Evolutionary conservation across 2,329 filamentous ascomycete species (phyloP).

Genomic region (Pestalotiopsis sp.): DNA sequence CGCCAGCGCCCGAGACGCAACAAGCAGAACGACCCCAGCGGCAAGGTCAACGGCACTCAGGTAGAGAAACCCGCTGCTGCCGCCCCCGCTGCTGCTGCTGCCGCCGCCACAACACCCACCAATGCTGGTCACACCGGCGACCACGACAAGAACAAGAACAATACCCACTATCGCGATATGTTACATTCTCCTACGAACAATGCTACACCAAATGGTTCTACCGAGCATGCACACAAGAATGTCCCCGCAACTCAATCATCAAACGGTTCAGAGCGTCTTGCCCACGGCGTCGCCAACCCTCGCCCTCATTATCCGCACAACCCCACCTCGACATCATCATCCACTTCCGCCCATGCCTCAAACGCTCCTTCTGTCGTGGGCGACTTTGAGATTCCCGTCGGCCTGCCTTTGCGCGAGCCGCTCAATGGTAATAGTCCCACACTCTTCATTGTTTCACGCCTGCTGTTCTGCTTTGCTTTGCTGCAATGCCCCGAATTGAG

Average conservation of each 20-base stretch:
- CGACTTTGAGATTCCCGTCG: neutral
- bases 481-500: neutral
- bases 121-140: neutral
- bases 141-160: neutral
- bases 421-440: neutral
- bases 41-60: constrained; percentile 26
- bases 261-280: neutral
- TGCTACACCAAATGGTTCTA: neutral
- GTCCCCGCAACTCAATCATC: neutral
- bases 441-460: neutral
- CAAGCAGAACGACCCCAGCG: constrained; percentile 18
- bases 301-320: constrained; percentile 12
- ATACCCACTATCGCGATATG: constrained; percentile 13
- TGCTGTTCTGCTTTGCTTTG: neutral
- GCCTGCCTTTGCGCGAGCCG: neutral
- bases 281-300: constrained; percentile 11
- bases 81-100: constrained; percentile 13
- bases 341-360: neutral
- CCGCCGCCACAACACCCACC: constrained; percentile 13
- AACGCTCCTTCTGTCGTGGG: constrained; percentile 8
- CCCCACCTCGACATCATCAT: neutral
- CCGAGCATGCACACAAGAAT: neutral
- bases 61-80: constrained; percentile 27
- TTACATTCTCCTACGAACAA: constrained; percentile 3
- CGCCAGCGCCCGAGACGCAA: neutral